Base-by-base conservation (phyloP, 768 basidiomycete genomes). In the Agaricus sinodeliciosus region DNA sequence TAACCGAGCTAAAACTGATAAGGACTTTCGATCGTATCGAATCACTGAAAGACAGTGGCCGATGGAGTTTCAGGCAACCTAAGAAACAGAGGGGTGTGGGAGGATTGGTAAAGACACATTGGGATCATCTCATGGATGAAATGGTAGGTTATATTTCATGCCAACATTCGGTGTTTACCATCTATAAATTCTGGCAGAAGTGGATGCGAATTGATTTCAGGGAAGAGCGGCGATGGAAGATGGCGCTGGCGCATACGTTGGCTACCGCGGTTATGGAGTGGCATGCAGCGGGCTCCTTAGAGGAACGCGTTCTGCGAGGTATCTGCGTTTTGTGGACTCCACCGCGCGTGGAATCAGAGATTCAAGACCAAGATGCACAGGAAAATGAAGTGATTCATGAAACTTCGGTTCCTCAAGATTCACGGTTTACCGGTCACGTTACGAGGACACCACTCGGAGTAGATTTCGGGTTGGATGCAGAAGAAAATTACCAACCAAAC, bases 181-280 rank as follows among this genome's bases (percentile, higher is more conserved):
- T 58, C 46, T 57, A 42, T 49, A 26, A 11, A 31, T 31, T 31
- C 28, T 19, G 16, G 0, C 48, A 94, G 94, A 91, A 87, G 80
- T 99, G 96, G 96, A 87, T 99, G 81, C 87, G 91, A 25, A 80
- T 81, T 35, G 96, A 99, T 65, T 97, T 96, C 59, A 84, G 90
- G 16, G 94, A 98, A 67, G 96, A 99, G 63, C 77, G 90, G 37
- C 82, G 79, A 60, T 98, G 94, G 94, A 98, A 98, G 66, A 70
- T 87, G 40, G 84, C 85, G 2, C 64, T 90, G 25, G 95, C 96
- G 0, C 87, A 85, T 63, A 85, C 85, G 54, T 67, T 99, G 26
- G 87, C 91, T 0, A 82, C 81, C 27, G 80, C 90, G 22, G 86
- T 93, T 18, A 77, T 90, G 6, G 87, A 92, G 60, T 99, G 93